Conservation (phyloP, 495 filamentous ascomycete genomes). For the Letharia lupina region DNA sequence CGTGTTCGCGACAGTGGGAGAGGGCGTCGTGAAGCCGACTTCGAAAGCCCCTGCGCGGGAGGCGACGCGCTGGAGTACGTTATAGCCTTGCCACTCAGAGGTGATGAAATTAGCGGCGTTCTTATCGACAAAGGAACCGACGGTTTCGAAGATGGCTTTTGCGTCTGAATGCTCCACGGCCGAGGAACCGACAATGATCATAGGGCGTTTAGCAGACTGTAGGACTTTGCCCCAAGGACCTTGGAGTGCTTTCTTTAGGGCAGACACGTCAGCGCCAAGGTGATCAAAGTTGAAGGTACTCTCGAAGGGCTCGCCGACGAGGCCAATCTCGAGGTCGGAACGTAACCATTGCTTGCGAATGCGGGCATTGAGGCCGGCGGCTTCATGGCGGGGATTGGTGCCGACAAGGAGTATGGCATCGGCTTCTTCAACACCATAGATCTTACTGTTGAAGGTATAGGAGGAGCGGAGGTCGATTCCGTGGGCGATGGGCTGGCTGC, state of each 20-base stretch:
- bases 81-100: conserved; percentile 94
- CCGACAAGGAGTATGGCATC: conserved; percentile 87
- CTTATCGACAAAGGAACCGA: conserved; percentile 87
- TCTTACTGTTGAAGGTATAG: conserved; percentile 92
- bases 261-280: conserved; percentile 64
- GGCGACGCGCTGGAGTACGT: conserved; percentile 85
- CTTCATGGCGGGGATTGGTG: conserved; percentile 90
- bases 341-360: conserved; percentile 97
- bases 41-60: conserved; percentile 90
- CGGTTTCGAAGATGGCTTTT: conserved; percentile 82
- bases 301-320: conserved; percentile 85
- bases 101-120: conserved; percentile 79
- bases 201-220: conserved; percentile 74
- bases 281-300: conserved; percentile 91
- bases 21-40: conserved; percentile 83
- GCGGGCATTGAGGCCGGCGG: conserved; percentile 86
- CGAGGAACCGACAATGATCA: conserved; percentile 90
- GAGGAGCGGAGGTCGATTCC: conserved; percentile 90
- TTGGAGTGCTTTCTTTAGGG: conserved; percentile 75
- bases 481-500: conserved; percentile 76
- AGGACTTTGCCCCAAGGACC: conserved; percentile 89
- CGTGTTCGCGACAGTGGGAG: conserved; percentile 63
- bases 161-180: conserved; percentile 82
- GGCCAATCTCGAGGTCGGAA: conserved; percentile 85
- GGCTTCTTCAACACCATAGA: conserved; percentile 85